phyloP scores from a whole-genome alignment of 2,329 filamentous ascomycete genomes.

The Pestalotiopsis sp. region DNA sequence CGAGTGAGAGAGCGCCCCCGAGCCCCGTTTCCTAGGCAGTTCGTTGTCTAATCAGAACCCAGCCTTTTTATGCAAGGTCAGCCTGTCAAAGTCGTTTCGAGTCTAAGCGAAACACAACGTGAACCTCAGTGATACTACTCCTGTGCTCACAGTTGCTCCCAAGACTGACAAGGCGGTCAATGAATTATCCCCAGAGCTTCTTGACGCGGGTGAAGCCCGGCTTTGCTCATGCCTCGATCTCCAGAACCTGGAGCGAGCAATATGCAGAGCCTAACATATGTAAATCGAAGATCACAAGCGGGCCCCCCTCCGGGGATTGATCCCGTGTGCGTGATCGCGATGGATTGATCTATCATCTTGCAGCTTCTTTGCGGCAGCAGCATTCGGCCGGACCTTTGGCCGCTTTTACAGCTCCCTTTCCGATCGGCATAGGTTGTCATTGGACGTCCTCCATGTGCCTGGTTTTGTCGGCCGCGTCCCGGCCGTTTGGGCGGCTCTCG shows the following conservation, averaged over 20 bases:
- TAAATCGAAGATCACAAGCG: constrained; percentile 1
- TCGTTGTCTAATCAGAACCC: neutral
- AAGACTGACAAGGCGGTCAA: neutral
- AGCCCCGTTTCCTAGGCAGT: neutral
- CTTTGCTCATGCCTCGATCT: neutral
- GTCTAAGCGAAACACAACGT: neutral
- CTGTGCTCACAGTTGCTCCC: neutral
- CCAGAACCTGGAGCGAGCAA: neutral
- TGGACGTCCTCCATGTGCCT: neutral
- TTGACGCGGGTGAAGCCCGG: neutral
- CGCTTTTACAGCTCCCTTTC: neutral
- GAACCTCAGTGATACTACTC: neutral
- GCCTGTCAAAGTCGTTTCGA: neutral
- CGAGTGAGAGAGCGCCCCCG: neutral
- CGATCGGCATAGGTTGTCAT: neutral
- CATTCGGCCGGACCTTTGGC: neutral
- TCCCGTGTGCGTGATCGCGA: constrained; percentile 1
- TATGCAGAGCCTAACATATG: neutral
- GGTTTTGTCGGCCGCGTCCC: neutral
- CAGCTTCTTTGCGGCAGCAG: neutral
- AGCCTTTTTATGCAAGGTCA: neutral
- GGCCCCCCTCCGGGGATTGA: neutral
- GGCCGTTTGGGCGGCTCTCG: neutral
- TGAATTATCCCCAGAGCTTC: neutral
- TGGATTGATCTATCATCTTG: constrained; percentile 8